These are phyloP conservation scores for Mycogone perniciosa DNA, from an alignment of 2,329 filamentous ascomycete genomes.

Conservation along the genomic window DNA sequence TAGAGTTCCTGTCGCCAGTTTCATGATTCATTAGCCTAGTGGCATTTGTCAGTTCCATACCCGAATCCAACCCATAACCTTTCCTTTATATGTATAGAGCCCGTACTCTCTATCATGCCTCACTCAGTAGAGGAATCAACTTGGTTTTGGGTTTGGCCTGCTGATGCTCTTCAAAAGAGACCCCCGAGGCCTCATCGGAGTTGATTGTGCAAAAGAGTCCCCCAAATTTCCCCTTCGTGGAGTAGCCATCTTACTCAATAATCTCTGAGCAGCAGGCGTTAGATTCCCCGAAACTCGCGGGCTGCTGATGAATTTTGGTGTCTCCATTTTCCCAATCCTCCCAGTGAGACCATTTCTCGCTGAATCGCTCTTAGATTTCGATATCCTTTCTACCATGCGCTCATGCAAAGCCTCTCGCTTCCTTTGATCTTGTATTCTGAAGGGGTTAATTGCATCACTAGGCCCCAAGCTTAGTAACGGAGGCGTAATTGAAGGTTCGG, in stretches of 20 bases:
- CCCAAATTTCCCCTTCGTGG: conserved; percentile 30
- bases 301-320: conserved; percentile 65
- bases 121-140: conserved; percentile 2
- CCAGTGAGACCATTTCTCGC: conserved; percentile 54
- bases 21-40: background rate
- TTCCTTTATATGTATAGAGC: too few relatives aligned
- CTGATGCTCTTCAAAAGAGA: conserved; percentile 33
- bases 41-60: too few relatives aligned
- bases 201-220: conserved; percentile 30
- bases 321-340: conserved; percentile 52
- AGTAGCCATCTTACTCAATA: conserved; percentile 57
- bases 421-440: conserved; percentile 68
- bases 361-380: conserved; percentile 61
- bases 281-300: conserved; percentile 51
- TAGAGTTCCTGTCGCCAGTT: background rate
- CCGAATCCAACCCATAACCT: too few relatives aligned
- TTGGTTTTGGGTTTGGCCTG: conserved; percentile 20
- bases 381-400: conserved; percentile 76
- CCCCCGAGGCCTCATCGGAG: conserved; percentile 32
- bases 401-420: conserved; percentile 76
- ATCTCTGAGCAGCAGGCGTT: conserved; percentile 67
- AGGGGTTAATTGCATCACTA: conserved; percentile 65
- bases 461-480: conserved; percentile 52
- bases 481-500: conserved; percentile 18
- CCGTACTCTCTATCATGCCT: background rate